Base-by-base conservation (phyloP, 1,139 yeast genomes). In the Yamadazyma buinensis region DNA sequence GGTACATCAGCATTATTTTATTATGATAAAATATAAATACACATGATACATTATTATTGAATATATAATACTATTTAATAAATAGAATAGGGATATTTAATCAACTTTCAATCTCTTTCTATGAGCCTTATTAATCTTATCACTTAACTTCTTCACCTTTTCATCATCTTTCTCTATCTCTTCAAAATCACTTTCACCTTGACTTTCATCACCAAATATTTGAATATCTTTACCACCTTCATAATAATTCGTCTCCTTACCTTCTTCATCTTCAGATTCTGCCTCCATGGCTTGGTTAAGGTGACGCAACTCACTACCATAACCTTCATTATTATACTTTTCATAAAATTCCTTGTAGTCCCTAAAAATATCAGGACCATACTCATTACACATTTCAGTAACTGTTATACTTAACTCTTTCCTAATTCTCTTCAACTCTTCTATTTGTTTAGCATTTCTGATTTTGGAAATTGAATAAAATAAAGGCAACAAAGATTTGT, bases 351-450 rank as follows among this genome's bases (percentile, higher is more conserved):
- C 47, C 26, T 57, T 58, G 41, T 57, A 67, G 55, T 87, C 95
- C 10, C 88, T 86, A 64, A 80, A 87, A 42, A 87, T 57, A 46
- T 75, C 72, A 0, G 95, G 95, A 0, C 95, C 95, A 38, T 80
- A 71, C 33, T 72, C 73, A 50, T 84, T 80, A 42, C 88, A 84
- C 18, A 80, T 66, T 23, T 75, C 78, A 11, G 86, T 77, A 29
- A 87, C 84, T 41, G 77, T 73, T 27, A 55, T 59, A 2, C 83
- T 73, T 36, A 87, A 64, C 31, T 63, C 66, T 26, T 64, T 59
- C 35, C 96, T 65, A 15, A 72, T 67, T 19, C 61, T 49, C 46
- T 83, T 77, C 46, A 87, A 65, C 33, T 74, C 64, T 25, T 69
- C 67, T 28, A 87, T 58, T 42, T 68, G 49, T 20, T 55, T 43